Evolutionary conservation across 2,329 filamentous ascomycete genomes (phyloP), one percentile per base, ranked within the genome.

Genomic region (Graphium sp.): DNA sequence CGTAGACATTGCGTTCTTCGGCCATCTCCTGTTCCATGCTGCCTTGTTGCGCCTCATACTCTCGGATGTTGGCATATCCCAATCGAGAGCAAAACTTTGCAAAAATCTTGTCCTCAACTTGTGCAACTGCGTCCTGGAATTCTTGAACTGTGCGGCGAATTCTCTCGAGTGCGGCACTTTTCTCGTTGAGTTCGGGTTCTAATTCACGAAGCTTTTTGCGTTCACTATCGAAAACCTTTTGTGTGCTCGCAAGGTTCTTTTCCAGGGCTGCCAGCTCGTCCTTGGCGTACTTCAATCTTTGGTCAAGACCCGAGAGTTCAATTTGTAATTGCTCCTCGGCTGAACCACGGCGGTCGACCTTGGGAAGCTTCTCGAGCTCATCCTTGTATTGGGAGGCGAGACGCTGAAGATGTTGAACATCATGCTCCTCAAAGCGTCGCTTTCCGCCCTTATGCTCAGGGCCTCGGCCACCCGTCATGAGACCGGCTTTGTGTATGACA

Each of bases 391-490:
- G 82, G 34, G 81, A 71, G 32, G 73, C 77, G 40, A 82, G 61
- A 36, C 74, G 75, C 41, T 76, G 68, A n/a, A 94, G 60, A 34
- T 81, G 81, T 38, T 92, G 81, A 18, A 94, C 72, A 40, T 94
- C 84, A 6, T 78, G 71, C 41, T 94, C 85, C 42, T 93, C 85
- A 53, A 91, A 95, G 29, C 79, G 70, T 33, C 83, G 76, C 37
- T 83, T 79, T 34, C 69, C 70, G 31, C 75, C 73, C 47, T 79
- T 81, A 26, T 74, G 67, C 25, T 78, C 71, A 1, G 74, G 75
- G 18, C 83, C 77, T 35, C 84, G 78, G 39, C 89, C 89, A 61
- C 89, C 89, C 27, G 89, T 95, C 78, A 98, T 95, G 30, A 91
- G 65, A 44, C 89, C 89, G 25, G 81, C 84, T 48, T 95, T 95